Evolutionary conservation across 805 yeast genomes (phyloP).

Genomic region (Candida coquimbonensis): DNA sequence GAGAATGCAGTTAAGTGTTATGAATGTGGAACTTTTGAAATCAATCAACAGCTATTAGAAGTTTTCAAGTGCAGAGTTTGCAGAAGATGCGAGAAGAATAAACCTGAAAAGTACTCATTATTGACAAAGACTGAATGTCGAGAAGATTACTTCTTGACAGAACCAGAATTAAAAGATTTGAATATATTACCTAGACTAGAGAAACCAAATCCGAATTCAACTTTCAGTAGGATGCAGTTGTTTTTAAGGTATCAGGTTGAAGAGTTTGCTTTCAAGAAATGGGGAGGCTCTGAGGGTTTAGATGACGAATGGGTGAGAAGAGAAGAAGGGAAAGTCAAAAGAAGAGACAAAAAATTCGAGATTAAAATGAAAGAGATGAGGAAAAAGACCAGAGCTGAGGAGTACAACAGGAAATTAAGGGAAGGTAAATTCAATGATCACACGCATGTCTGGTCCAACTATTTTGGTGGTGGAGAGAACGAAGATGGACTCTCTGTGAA

Average conservation of each 20-base stretch:
- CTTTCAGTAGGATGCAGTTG: slow-evolving; percentile 88
- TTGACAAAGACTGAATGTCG: slow-evolving; percentile 93
- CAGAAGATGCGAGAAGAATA: slow-evolving; percentile 59
- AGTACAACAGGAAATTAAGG: slow-evolving; percentile 63
- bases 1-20: slow-evolving; percentile 72
- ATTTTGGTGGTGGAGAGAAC: slow-evolving; percentile 37
- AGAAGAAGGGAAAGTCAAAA: slow-evolving; percentile 59
- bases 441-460: slow-evolving; percentile 67
- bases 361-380: slow-evolving; percentile 82
- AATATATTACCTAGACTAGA: slow-evolving; percentile 68
- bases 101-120: slow-evolving; percentile 84
- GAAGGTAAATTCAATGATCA: slow-evolving; percentile 57
- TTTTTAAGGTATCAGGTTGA: slow-evolving; percentile 90
- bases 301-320: slow-evolving; percentile 91
- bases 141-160: slow-evolving; percentile 88
- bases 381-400: slow-evolving; percentile 87
- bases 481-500: slow-evolving; percentile 36
- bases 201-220: slow-evolving; percentile 89
- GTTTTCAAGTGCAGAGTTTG: slow-evolving; percentile 78
- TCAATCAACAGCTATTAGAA: slow-evolving; percentile 64
- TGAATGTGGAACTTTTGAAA: slow-evolving; percentile 77
- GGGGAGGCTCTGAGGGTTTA: slow-evolving; percentile 86
- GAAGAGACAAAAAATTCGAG: slow-evolving; percentile 75
- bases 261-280: slow-evolving; percentile 83
- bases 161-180: slow-evolving; percentile 78